Percentiles rank a stretch among this genome's conserved stretches.
Evolutionary conservation across 371 early-diverging fungal species (phyloP).

Genomic region (Blastocladiella emersonii): DNA sequence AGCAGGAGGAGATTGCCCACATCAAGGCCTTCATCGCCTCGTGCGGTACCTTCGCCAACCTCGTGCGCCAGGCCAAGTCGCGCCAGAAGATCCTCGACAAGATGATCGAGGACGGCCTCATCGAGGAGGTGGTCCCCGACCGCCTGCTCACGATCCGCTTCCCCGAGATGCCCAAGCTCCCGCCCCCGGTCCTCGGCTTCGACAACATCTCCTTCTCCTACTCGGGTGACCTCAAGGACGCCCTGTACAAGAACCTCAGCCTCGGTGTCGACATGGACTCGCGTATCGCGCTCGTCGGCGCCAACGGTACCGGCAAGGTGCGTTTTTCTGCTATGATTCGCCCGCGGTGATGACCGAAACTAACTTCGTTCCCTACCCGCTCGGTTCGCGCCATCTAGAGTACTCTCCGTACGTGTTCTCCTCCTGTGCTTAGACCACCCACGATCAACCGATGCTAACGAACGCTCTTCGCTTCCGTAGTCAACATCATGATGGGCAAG

Average conservation of each 20-base stretch:
- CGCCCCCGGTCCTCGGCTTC: slow-evolving; percentile 94
- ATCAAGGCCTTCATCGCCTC: slow-evolving; percentile 97
- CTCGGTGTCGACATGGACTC: slow-evolving; percentile 94
- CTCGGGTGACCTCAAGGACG: slow-evolving; percentile 60
- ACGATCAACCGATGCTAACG: too few relatives aligned
- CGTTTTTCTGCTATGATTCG: too few relatives aligned
- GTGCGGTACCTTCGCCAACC: slow-evolving; percentile 97
- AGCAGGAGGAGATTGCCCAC: slow-evolving; percentile 95
- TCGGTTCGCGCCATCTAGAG: too few relatives aligned
- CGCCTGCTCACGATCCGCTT: slow-evolving; percentile 62
- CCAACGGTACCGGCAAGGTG: slow-evolving; percentile 88
- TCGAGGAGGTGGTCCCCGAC: slow-evolving; percentile 68
- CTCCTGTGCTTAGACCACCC: too few relatives aligned
- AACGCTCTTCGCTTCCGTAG: too few relatives aligned
- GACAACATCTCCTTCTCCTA: slow-evolving; percentile 85
- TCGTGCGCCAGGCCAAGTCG: slow-evolving; percentile 96
- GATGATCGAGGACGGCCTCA: slow-evolving; percentile 95
- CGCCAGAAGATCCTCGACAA: slow-evolving; percentile 98
- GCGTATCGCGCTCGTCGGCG: slow-evolving; percentile 76
- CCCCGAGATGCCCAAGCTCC: slow-evolving; percentile 71
- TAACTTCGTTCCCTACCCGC: too few relatives aligned
- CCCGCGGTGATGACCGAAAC: too few relatives aligned
- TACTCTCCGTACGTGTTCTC: too few relatives aligned
- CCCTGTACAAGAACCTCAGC: slow-evolving; percentile 77
- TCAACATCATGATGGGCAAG: slow-evolving; percentile 82